phyloP scores from a whole-genome alignment of 2,329 filamentous ascomycete species.

The Aspergillus flavus region DNA sequence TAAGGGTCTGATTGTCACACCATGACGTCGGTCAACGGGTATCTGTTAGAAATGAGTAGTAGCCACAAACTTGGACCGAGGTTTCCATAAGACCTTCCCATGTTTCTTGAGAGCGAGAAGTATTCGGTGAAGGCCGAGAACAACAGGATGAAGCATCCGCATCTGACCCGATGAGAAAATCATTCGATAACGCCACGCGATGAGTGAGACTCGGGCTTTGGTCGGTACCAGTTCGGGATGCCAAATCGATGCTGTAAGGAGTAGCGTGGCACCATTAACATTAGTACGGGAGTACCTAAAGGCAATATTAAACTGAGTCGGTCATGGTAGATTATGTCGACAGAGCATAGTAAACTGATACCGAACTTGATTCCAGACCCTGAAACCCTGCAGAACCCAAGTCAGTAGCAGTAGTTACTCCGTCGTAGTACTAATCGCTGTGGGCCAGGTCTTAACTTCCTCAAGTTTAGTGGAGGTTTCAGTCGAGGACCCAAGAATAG shows the following conservation, averaged over 20 bases:
- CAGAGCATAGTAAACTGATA: background rate
- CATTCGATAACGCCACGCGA: background rate
- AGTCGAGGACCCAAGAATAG: constrained; percentile 15
- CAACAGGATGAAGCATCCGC: background rate
- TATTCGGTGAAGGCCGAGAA: background rate
- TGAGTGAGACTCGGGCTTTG: background rate
- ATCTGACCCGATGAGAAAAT: background rate
- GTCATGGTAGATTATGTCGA: background rate
- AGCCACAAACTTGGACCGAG: background rate
- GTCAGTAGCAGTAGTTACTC: background rate
- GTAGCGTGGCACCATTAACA: background rate
- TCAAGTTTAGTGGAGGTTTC: constrained; percentile 14
- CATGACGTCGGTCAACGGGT: constrained; percentile 10
- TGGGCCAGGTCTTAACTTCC: background rate
- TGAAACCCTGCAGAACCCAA: background rate
- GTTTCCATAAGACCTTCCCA: background rate
- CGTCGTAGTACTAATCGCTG: background rate
- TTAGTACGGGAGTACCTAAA: background rate
- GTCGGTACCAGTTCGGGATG: background rate
- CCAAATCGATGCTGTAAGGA: background rate
- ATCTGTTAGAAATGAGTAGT: background rate
- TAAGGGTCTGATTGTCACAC: constrained; percentile 11
- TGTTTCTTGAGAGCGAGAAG: background rate
- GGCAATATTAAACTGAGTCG: background rate
- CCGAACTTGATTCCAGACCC: background rate